These are phyloP conservation scores for Fusarium ramigenum DNA, from an alignment of 2,329 filamentous ascomycete species.

Conservation along the genomic window DNA sequence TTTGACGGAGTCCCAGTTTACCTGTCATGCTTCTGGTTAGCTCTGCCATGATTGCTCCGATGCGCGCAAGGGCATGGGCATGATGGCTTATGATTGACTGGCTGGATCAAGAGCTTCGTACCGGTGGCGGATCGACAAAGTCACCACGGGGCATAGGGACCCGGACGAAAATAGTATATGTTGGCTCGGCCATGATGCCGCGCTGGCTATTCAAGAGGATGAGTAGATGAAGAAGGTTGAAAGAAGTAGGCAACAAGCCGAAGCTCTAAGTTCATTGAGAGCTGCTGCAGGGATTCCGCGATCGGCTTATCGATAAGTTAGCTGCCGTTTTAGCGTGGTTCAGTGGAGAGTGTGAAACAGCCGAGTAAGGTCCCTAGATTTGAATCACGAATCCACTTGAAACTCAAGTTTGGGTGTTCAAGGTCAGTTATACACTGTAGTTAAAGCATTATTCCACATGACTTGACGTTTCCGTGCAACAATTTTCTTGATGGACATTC, in stretches of 20 bases:
- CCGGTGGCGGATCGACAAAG: conserved; percentile 90
- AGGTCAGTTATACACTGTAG: not conserved
- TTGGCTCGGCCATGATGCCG: conserved; percentile 59
- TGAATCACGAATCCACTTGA: not conserved
- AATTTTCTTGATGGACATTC: rapidly evolving
- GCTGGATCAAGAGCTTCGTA: conserved; percentile 53
- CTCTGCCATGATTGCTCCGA: conserved; percentile 19
- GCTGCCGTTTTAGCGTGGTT: conserved; percentile 27
- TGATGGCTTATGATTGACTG: conserved; percentile 19
- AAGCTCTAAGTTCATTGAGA: conserved; percentile 26
- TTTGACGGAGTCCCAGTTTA: conserved; percentile 87
- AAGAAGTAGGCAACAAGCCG: conserved; percentile 26
- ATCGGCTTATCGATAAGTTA: conserved; percentile 39
- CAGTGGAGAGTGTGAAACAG: conserved; percentile 19
- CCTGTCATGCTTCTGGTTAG: conserved; percentile 59
- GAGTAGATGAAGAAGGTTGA: conserved; percentile 29
- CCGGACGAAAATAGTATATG: conserved; percentile 82
- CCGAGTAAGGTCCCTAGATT: not conserved
- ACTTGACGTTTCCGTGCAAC: not conserved
- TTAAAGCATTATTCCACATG: not conserved
- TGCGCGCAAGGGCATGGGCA: conserved; percentile 23
- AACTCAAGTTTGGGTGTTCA: not conserved
- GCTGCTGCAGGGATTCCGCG: conserved; percentile 33
- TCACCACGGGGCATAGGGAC: conserved; percentile 88
- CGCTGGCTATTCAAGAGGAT: conserved; percentile 30